Evolutionary conservation across 805 yeast genomes (phyloP).

Genomic region (Martiniozyma abietophila): DNA sequence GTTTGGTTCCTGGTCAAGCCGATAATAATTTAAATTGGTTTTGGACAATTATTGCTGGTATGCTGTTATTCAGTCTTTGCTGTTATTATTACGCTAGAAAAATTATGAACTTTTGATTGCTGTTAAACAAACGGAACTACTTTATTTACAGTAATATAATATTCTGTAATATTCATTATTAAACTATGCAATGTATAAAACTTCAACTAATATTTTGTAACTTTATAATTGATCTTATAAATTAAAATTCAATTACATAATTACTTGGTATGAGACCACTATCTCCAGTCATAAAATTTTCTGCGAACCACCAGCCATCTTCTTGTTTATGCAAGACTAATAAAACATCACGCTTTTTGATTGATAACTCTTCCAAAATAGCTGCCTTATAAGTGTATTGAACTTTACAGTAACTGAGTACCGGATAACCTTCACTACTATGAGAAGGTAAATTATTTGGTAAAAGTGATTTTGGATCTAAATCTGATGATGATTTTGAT

Average conservation of each 20-base stretch:
- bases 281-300: constrained; percentile 35
- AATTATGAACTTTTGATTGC: constrained; percentile 26
- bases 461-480: constrained; percentile 15
- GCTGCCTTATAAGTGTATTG: constrained; percentile 50
- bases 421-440: constrained; percentile 46
- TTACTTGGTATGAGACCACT: constrained; percentile 61
- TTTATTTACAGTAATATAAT: too few relatives aligned
- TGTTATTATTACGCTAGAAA: constrained; percentile 42
- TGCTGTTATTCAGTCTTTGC: constrained; percentile 37
- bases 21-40: constrained; percentile 59
- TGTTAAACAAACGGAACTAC: too few relatives aligned
- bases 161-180: too few relatives aligned
- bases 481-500: constrained; percentile 24
- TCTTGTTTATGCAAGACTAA: constrained; percentile 49
- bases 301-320: constrained; percentile 73
- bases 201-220: too few relatives aligned
- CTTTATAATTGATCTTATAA: background rate
- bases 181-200: too few relatives aligned
- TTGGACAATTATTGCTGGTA: constrained; percentile 37
- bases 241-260: constrained; percentile 30
- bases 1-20: constrained; percentile 88
- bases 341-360: constrained; percentile 48
- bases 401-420: constrained; percentile 44
- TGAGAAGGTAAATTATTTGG: constrained; percentile 33
- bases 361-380: constrained; percentile 51